Conservation (phyloP, 2,329 filamentous ascomycete genomes). For the Colletotrichum lentis region DNA sequence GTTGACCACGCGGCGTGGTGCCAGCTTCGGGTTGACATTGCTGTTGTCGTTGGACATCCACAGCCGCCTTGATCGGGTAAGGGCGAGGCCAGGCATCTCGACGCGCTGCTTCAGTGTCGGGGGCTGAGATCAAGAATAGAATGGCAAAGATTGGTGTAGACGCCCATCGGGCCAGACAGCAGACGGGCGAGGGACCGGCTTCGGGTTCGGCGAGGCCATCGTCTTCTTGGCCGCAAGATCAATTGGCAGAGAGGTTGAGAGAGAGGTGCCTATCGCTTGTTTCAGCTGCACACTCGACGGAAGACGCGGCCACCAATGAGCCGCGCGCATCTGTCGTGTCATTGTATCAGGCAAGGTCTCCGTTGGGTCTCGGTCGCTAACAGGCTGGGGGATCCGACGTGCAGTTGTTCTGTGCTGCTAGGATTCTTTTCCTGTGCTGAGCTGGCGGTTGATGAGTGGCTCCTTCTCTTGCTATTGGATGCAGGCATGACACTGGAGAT, state of each 20-base stretch:
- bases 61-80: conserved; percentile 11
- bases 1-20: conserved; percentile 19
- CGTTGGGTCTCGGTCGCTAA: not conserved
- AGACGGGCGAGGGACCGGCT: conserved; percentile 1
- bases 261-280: conserved; percentile 30
- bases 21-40: conserved; percentile 4
- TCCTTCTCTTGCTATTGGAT: conserved; percentile 9
- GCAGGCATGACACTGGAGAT: conserved; percentile 7
- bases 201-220: conserved; percentile 4
- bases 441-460: conserved; percentile 28
- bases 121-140: conserved; percentile 24
- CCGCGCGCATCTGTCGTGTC: conserved; percentile 28
- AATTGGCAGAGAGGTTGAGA: conserved; percentile 24
- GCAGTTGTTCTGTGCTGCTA: conserved; percentile 20
- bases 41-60: not conserved
- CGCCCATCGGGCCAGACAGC: conserved; percentile 18
- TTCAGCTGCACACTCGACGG: conserved; percentile 25
- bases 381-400: conserved; percentile 24
- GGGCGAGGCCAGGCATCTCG: conserved; percentile 17
- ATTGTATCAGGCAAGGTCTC: not conserved
- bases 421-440: conserved; percentile 21
- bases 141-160: conserved; percentile 18
- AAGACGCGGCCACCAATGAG: conserved; percentile 33
- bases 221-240: conserved; percentile 23
- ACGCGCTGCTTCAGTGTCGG: conserved; percentile 23